Base-by-base conservation (phyloP, 2,329 filamentous ascomycete genomes). In the Metarhizium anisopliae region DNA sequence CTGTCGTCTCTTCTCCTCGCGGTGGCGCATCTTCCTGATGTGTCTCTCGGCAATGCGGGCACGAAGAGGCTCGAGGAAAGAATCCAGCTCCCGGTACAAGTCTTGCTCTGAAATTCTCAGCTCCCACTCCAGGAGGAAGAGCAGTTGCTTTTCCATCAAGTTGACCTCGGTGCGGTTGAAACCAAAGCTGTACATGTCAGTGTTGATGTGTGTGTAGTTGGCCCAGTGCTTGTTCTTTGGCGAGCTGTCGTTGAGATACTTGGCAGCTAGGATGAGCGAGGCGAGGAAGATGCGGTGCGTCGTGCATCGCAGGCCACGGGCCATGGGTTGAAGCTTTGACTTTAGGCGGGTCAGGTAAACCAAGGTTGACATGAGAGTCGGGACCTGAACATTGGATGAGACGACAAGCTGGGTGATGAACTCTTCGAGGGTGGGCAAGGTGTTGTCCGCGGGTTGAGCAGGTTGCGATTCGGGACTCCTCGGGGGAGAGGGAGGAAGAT, bases 141-240 rank as follows among this genome's bases (percentile, higher is more conserved):
- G 86, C 35, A 99, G 82, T 75, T 99, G 94, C 81, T 95, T 95
- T 81, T 99, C 94, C 94, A 99, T 99, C 59, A 97, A 81, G 77
- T 99, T 99, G 66, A 99, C 94, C 75, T 99, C 94, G 40, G 90
- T 94, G 63, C 92, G 81, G 66, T 86, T 93, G 79, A 99, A 97
- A 64, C 91, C 89, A 67, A 97, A 99, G 67, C 79, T 83, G 68
- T 76, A 79, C 59, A 64, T 68, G 8, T 78, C 75, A 11, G 85
- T 84, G 70, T 79, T 87, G 63, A 96, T 86, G 65, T 86, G 77
- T 58, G 88, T 95, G 79, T 97, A 99, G 66, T 85, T 87, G 61
- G 94, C 92, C 94, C 94, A 99, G 80, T 99, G 94, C 85, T 97
- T 97, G 83, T 99, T 99, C 85, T 97, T 97, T 60, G 94, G 94